phyloP scores from a whole-genome alignment of 1,284 basidiomycete species.

The Cryptococcus deneoformans region DNA sequence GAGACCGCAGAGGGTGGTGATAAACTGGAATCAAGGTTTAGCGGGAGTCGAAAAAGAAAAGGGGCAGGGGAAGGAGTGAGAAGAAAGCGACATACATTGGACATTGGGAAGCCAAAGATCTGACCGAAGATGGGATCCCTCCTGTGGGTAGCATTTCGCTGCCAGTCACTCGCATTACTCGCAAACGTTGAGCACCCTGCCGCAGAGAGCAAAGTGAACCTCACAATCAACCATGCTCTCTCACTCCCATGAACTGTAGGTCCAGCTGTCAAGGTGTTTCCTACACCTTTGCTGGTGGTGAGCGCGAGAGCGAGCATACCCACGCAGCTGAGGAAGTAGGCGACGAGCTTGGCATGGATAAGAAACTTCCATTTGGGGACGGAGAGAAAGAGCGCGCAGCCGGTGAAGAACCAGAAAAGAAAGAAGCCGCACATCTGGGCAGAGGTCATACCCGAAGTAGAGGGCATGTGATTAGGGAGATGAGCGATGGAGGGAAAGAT shows the following conservation, averaged over 20 bases:
- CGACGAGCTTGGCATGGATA: slow-evolving; percentile 32
- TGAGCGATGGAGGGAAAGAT: slow-evolving; percentile 68
- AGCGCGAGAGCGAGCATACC: slow-evolving; percentile 33
- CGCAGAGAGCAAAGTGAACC: slow-evolving; percentile 69
- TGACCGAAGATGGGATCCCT: slow-evolving; percentile 41
- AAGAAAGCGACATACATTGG: slow-evolving; percentile 36
- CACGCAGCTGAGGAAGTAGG: slow-evolving; percentile 26
- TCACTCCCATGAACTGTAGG: slow-evolving; percentile 55
- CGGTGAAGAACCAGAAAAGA: slow-evolving; percentile 73
- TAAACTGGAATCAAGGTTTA: slow-evolving; percentile 56
- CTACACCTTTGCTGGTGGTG: slow-evolving; percentile 51
- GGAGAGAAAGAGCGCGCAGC: slow-evolving; percentile 73
- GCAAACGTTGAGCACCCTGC: slow-evolving; percentile 59
- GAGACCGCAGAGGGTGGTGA: slow-evolving; percentile 76
- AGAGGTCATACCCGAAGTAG: slow-evolving; percentile 56
- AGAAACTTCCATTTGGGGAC: slow-evolving; percentile 58
- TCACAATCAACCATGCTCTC: slow-evolving; percentile 53
- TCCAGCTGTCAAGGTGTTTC: slow-evolving; percentile 75
- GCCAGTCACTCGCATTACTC: slow-evolving; percentile 72
- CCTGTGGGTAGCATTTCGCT: slow-evolving; percentile 63
- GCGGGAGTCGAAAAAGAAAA: slow-evolving; percentile 32
- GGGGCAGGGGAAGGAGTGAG: slow-evolving; percentile 2
- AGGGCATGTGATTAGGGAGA: slow-evolving; percentile 66
- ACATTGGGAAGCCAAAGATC: slow-evolving; percentile 28
- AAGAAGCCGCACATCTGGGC: slow-evolving; percentile 64